Conservation (phyloP, 2,329 filamentous ascomycete species). For the Cryphonectria radicalis region DNA sequence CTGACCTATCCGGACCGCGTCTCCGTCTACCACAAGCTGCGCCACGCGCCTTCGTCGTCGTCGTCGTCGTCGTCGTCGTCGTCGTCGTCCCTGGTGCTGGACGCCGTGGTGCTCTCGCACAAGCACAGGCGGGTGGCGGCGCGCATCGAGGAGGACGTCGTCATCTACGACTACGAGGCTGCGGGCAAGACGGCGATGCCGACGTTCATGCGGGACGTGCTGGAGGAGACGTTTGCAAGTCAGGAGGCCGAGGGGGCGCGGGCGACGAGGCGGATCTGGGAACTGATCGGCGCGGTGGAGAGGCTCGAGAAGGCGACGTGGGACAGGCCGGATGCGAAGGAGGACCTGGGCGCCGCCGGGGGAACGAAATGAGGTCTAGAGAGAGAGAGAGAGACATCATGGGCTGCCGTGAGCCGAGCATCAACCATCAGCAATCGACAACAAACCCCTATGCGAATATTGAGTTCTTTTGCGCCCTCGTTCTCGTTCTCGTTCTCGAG, state of each 20-base stretch:
- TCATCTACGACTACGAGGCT: conserved; percentile 68
- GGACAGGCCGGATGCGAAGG: conserved; percentile 72
- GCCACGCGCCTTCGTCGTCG: conserved; percentile 49
- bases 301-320: conserved; percentile 73
- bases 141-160: conserved; percentile 75
- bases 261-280: conserved; percentile 57
- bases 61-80: conserved; percentile 49
- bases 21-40: conserved; percentile 81
- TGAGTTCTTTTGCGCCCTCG: neutral
- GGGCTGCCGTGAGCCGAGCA: neutral
- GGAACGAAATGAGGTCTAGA: conserved; percentile 11
- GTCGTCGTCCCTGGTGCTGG: conserved; percentile 56
- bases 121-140: conserved; percentile 73
- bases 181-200: conserved; percentile 45
- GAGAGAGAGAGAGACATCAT: neutral
- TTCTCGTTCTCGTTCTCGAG: neutral
- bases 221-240: conserved; percentile 42
- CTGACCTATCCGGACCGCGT: conserved; percentile 83
- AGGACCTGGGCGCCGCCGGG: conserved; percentile 62
- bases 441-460: neutral
- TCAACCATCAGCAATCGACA: neutral
- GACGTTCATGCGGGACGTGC: conserved; percentile 45
- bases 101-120: conserved; percentile 75
- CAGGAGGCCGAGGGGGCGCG: conserved; percentile 61
- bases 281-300: conserved; percentile 62